Evolutionary conservation across 1,139 yeast genomes (phyloP), one percentile per base, ranked within the genome.

Genomic region (Starmera stellimalicola): DNA sequence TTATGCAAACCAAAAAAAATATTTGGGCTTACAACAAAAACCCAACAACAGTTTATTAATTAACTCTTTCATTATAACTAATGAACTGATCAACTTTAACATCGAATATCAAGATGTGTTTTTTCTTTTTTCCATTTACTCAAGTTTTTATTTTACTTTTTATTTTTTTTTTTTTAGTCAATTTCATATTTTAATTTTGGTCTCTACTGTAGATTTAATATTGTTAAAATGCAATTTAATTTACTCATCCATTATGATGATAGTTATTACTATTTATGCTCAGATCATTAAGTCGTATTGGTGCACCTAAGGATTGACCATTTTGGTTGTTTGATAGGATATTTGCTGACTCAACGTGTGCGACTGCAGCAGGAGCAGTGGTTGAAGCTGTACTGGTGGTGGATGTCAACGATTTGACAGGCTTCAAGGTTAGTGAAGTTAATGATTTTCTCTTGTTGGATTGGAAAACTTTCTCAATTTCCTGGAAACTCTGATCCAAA

Each of bases 381-480:
- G 24, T 16, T 7, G 18, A 6, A 26, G n/a, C n/a, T n/a, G n/a
- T 16, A 10, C 24, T 20, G 10, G n/a, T 20, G 24, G 11, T 10
- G 10, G 27, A 26, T 16, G 17, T 12, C 8, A 16, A 7, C n/a
- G 7, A 8, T 35, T 19, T 22, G 12, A 22, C 24, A 22, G 44
- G 42, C 23, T 40, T 44, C 32, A 48, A 37, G 11, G 41, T 15
- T 23, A 35, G 37, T 2, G 51, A 44, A 3, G 53, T 47, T 19
- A 49, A 37, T 3, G 53, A 47, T 30, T 48, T 38, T 36, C 44
- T 47, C 23, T 39, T 42, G 6, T 40, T 33, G 1, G 36, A 30
- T 3, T 40, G 32, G 16, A 45, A 32, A 2, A 36, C 39, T 18
- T 37, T 35, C 18, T 41, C 47, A 6, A 38, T n/a, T 12, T 45